Percentiles rank a stretch among this genome's conserved stretches.
phyloP scores from a whole-genome alignment of 1,139 yeast genomes.

The Debaryomycetaceae sp. region DNA sequence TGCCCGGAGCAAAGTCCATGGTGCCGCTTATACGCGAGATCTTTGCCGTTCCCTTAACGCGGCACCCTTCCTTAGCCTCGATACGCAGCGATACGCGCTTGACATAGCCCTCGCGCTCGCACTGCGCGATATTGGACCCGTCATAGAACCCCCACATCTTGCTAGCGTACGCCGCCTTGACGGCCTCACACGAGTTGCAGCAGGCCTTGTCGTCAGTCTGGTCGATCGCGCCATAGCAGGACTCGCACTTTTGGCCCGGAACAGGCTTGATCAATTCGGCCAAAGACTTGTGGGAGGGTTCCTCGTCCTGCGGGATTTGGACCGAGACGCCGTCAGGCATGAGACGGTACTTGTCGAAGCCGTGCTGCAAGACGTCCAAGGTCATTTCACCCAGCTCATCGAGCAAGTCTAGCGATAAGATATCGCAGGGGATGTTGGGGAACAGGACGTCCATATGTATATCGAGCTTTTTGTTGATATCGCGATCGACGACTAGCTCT shows the following conservation, averaged over 20 bases:
- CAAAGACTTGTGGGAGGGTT: constrained; percentile 17
- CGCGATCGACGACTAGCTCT: constrained; percentile 81
- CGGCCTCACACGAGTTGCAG: constrained; percentile 81
- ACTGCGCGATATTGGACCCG: constrained; percentile 77
- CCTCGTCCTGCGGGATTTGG: constrained; percentile 17
- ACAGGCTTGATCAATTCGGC: constrained; percentile 15
- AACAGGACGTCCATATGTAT: constrained; percentile 75
- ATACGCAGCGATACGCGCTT: constrained; percentile 44
- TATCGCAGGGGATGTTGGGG: constrained; percentile 76
- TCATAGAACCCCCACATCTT: constrained; percentile 84
- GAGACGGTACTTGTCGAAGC: constrained; percentile 62
- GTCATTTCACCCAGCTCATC: constrained; percentile 83
- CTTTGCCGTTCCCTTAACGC: constrained; percentile 67
- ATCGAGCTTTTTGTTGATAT: constrained; percentile 64
- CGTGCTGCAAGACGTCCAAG: constrained; percentile 57
- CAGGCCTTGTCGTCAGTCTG: constrained; percentile 56
- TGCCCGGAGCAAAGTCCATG: constrained; percentile 93
- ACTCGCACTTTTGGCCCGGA: constrained; percentile 54
- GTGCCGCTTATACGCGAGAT: constrained; percentile 85
- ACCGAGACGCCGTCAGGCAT: not conserved
- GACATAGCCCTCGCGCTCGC: constrained; percentile 84
- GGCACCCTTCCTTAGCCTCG: constrained; percentile 65
- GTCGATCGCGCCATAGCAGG: constrained; percentile 79
- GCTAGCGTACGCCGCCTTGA: constrained; percentile 66
- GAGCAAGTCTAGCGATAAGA: constrained; percentile 37